phyloP scores from a whole-genome alignment of 495 filamentous ascomycete genomes.

The Daldinia childiae region DNA sequence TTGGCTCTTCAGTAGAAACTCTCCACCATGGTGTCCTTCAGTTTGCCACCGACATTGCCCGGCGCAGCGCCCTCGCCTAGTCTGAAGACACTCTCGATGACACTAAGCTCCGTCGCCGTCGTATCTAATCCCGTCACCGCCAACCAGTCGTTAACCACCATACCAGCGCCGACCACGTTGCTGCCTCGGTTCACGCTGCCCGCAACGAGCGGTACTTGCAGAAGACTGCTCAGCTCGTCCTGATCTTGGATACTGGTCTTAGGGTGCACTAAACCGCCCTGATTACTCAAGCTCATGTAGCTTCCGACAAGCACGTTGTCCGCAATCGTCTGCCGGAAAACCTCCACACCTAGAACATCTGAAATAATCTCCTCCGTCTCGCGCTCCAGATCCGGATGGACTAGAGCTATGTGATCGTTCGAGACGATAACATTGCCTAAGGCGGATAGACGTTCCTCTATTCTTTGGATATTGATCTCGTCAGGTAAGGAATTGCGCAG shows the following conservation, averaged over 20 bases:
- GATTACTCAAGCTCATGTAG: constrained; percentile 96
- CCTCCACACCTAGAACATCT: constrained; percentile 95
- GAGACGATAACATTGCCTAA: constrained; percentile 95
- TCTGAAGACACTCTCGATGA: constrained; percentile 94
- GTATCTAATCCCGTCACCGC: constrained; percentile 97
- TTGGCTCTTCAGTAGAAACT: constrained; percentile 81
- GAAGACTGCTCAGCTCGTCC: constrained; percentile 91
- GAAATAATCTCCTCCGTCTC: constrained; percentile 97
- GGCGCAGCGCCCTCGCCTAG: constrained; percentile 87
- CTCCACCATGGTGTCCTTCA: constrained; percentile 99
- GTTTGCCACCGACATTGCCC: constrained; percentile 73
- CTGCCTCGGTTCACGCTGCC: constrained; percentile 92
- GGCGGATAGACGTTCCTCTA: constrained; percentile 96
- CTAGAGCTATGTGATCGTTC: constrained; percentile 95
- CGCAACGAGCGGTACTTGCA: constrained; percentile 95
- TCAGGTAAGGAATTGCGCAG: constrained; percentile 94
- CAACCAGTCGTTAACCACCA: constrained; percentile 99
- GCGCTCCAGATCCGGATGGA: constrained; percentile 96
- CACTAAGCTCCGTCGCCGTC: constrained; percentile 94
- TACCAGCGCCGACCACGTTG: constrained; percentile 94
- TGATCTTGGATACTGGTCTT: constrained; percentile 97
- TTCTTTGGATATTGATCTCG: constrained; percentile 85
- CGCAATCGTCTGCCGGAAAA: constrained; percentile 96
- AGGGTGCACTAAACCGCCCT: constrained; percentile 95
- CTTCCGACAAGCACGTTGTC: constrained; percentile 96